These are phyloP conservation scores for Ophiostoma pallidulum DNA, from an alignment of 2,329 filamentous ascomycete genomes.

Conservation along the genomic window DNA sequence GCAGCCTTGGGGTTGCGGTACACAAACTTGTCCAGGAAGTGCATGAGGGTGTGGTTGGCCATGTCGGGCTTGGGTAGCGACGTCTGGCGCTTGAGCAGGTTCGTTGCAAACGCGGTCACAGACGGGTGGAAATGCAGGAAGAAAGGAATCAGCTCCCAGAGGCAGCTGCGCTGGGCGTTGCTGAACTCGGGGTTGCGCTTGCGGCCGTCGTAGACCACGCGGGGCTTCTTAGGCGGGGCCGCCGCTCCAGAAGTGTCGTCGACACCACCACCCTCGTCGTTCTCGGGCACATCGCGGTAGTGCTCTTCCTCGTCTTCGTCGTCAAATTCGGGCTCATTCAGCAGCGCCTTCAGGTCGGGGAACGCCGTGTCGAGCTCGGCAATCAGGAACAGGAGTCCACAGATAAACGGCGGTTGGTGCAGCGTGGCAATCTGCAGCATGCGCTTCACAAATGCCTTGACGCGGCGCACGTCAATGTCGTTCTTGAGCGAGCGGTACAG, in stretches of 20 bases:
- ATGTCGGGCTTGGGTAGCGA: conserved; percentile 85
- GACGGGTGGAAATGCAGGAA: conserved; percentile 85
- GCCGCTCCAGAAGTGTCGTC: conserved; percentile 30
- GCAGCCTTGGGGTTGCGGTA: conserved; percentile 83
- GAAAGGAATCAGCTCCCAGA: conserved; percentile 79
- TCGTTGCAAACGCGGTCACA: conserved; percentile 71
- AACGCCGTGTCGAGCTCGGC: conserved; percentile 72
- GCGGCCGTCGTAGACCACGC: conserved; percentile 62
- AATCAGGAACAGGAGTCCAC: conserved; percentile 83
- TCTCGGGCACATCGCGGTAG: conserved; percentile 38
- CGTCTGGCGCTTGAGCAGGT: conserved; percentile 57
- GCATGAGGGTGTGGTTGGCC: conserved; percentile 79
- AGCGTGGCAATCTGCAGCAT: conserved; percentile 78
- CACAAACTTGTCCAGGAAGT: conserved; percentile 97
- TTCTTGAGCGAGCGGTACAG: conserved; percentile 80
- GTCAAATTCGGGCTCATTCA: conserved; percentile 70
- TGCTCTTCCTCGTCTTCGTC: conserved; percentile 64
- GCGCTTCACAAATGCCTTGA: conserved; percentile 93
- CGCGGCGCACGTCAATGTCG: conserved; percentile 80
- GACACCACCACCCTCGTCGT: conserved; percentile 48
- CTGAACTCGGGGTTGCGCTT: conserved; percentile 89
- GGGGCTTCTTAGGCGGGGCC: conserved; percentile 18
- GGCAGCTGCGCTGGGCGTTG: conserved; percentile 83
- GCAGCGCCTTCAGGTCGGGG: conserved; percentile 66
- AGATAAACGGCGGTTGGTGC: conserved; percentile 87